These are phyloP conservation scores for Trichoderma atrobrunneum DNA, from an alignment of 2,329 filamentous ascomycete genomes.

Conservation along the genomic window DNA sequence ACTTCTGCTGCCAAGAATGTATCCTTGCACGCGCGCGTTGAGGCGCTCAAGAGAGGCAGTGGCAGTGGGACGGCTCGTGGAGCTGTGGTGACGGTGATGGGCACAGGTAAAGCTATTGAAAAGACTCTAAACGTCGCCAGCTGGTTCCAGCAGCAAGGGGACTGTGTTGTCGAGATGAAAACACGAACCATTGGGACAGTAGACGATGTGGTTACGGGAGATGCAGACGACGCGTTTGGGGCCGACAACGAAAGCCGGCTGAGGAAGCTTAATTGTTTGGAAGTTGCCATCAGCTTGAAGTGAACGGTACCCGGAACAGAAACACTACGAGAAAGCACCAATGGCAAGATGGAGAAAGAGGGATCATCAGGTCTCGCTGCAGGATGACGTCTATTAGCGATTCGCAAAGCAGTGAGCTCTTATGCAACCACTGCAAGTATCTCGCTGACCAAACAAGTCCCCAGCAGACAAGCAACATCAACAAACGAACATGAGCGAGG, in stretches of 20 bases:
- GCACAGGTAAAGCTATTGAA: slow-evolving; percentile 64
- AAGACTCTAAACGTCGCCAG: slow-evolving; percentile 60
- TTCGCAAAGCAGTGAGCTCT: not conserved
- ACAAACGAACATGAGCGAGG: not conserved
- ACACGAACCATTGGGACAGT: slow-evolving; percentile 64
- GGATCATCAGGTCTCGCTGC: not conserved
- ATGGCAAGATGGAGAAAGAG: not conserved
- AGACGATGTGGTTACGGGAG: slow-evolving; percentile 58
- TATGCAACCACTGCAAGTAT: not conserved
- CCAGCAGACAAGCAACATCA: not conserved
- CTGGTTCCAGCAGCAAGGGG: slow-evolving; percentile 62
- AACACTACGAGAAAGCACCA: not conserved
- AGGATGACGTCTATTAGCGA: not conserved
- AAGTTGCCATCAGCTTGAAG: slow-evolving; percentile 47
- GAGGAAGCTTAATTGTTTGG: slow-evolving; percentile 51
- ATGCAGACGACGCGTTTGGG: slow-evolving; percentile 31
- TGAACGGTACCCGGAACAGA: slow-evolving; percentile 30
- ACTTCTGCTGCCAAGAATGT: slow-evolving; percentile 47
- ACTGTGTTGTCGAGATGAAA: slow-evolving; percentile 56
- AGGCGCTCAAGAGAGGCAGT: slow-evolving; percentile 38
- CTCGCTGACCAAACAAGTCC: not conserved
- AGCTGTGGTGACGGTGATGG: slow-evolving; percentile 55
- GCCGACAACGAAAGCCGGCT: slow-evolving; percentile 40
- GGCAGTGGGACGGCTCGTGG: slow-evolving; percentile 29
- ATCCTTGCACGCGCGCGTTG: slow-evolving; percentile 46